Base-by-base conservation (phyloP, 352 stramenopile species). In the Discostella stelligera region DNA sequence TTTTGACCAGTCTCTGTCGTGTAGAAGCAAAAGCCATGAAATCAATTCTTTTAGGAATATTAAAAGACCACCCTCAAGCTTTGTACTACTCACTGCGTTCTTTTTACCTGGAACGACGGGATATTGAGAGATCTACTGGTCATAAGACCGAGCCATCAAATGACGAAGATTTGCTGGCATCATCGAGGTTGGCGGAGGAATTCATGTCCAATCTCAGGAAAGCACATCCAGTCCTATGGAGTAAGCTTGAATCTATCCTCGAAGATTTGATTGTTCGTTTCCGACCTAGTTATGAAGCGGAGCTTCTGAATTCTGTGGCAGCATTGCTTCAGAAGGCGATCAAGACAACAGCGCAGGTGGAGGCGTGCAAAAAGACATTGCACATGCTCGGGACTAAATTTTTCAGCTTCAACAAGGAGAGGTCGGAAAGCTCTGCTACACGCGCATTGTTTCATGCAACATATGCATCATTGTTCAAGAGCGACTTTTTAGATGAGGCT, bases 241-340 rank as follows among this genome's bases (percentile, higher is more conserved):
- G 93, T 91, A 67, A 94, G 94, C 74, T 99, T 88, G 97, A 99
- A 88, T 95, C 94, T 32, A 98, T 99, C 82, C 85, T 99, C 32
- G 97, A 99, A 86, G 96, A 99, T 77, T 93, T 99, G 75, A 99
- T 99, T 79, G 96, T 97, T 4, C 95, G 96, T 48, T 99, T 99
- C 75, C 94, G 96, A 0, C 96, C 95, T 14, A 97, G 97, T 61
- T 97, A 97, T 4, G 96, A 98, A 82, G 96, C 98, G 80, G 97
- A 99, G 80, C 89, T 99, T 65, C 87, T 99, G 14, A 96, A 94
- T 4, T 96, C 96, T 1, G 95, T 99, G 23, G 93, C 97, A 64
- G 95, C 95, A 58, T 86, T 99, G 50, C 80, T 98, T n/a, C 88
- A 98, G 65, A 98, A 89, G 46, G 81, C 85, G 53, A 61, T 78